Evolutionary conservation across 305 asterid species (phyloP), one percentile per base, ranked within the genome.

Genomic region (Solanum aculeatissimum): DNA sequence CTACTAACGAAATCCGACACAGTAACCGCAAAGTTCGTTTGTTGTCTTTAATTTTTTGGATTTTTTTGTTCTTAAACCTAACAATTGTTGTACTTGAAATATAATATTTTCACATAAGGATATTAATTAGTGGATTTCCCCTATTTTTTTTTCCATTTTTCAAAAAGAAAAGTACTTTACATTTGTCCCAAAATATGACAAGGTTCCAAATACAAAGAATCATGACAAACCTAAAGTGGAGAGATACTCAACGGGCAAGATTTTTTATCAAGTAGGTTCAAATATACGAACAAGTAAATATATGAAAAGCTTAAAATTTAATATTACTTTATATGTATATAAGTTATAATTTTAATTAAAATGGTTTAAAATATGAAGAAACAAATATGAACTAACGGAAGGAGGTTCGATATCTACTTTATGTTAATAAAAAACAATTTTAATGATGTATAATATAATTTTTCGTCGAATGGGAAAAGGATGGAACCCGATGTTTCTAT

Each of bases 1-100:
- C 55, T 38, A 62, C 77, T 82, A 43, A 81, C 55, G 82, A 82
- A 71, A 74, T 35, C 95, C 91, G 91, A 92, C 97, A 92, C 3
- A 3, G 86, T 89, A 85, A 85, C 90, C 92, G 82, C 35, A 29
- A 82, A 87, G 18, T 55, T 87, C 87, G 92, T 83, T 81, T 86
- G 70, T 88, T 90, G 92, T 90, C 94, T 71, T 87, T 25, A 15
- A 47, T 13, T 45, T 70, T 71, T 55, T 49, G 42, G 2, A 6
- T 15, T 25, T 19, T 66, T 42, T 49, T 62, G 25, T 62, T 66
- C 62, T 58, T 13, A 51, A 81, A 80, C 86, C 87, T 40, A 80
- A 85, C 81, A 35, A 66, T 68, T 54, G 80, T 54, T 62, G 60
- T 58, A 58, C 84, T 81, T 81, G 60, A 45, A 15, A 74, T 74